These are phyloP conservation scores for Exophiala lecanii-corni DNA, from an alignment of 2,329 filamentous ascomycete genomes.

Conservation along the genomic window DNA sequence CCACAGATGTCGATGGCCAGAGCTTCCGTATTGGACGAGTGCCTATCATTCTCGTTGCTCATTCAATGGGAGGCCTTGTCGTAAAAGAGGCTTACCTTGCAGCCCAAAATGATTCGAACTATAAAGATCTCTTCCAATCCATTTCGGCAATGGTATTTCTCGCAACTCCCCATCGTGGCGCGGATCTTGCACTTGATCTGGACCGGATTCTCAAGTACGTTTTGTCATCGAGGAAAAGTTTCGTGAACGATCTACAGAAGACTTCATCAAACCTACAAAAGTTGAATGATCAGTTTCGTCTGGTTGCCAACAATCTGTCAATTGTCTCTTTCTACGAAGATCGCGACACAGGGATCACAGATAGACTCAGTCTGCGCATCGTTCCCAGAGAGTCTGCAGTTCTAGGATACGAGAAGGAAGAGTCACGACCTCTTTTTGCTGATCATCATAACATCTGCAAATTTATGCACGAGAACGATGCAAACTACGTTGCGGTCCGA, in stretches of 20 bases:
- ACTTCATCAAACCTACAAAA: conserved; percentile 35
- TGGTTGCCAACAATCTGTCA: conserved; percentile 33
- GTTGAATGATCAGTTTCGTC: conserved; percentile 45
- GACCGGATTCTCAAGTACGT: conserved; percentile 31
- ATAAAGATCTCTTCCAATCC: neutral
- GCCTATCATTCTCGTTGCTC: conserved; percentile 19
- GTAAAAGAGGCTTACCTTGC: conserved; percentile 17
- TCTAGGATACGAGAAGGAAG: conserved; percentile 41
- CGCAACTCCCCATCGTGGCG: conserved; percentile 31
- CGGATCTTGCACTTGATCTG: conserved; percentile 26
- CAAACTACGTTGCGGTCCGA: conserved; percentile 25
- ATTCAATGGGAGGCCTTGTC: conserved; percentile 16
- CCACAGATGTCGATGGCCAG: neutral
- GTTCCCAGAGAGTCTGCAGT: conserved; percentile 40
- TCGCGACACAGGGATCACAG: conserved; percentile 12
- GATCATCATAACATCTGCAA: conserved; percentile 34
- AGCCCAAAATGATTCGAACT: conserved; percentile 9
- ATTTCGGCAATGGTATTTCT: conserved; percentile 27
- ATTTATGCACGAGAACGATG: conserved; percentile 27
- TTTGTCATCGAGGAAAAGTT: neutral
- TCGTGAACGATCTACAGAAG: conserved; percentile 35
- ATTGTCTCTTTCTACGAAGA: conserved; percentile 48
- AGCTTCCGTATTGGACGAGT: conserved; percentile 3
- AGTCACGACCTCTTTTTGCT: conserved; percentile 34
- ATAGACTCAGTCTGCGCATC: conserved; percentile 1